Evolutionary conservation across 805 yeast species (phyloP).

Genomic region (Ogataea sp.): DNA sequence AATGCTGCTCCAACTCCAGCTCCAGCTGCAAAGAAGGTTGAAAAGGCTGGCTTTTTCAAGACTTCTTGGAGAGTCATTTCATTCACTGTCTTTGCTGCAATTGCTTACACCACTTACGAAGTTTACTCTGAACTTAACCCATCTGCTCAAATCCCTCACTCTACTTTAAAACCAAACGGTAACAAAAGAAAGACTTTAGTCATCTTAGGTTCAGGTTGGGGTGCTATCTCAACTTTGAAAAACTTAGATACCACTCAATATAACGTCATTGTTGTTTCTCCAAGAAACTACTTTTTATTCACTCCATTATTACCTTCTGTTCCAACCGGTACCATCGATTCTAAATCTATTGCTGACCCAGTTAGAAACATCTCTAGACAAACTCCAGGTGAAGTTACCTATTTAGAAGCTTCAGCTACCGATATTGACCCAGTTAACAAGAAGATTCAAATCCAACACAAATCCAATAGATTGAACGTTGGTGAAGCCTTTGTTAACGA

Average conservation of each 20-base stretch:
- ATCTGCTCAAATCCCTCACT: conserved; percentile 49
- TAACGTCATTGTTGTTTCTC: conserved; percentile 85
- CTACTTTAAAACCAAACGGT: conserved; percentile 37
- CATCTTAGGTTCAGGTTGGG: conserved; percentile 91
- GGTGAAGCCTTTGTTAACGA: conserved; percentile 45
- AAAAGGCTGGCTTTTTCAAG: conserved; percentile 23
- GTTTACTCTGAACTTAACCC: conserved; percentile 60
- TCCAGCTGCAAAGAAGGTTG: neutral
- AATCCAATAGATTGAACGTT: conserved; percentile 42
- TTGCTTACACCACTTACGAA: conserved; percentile 54
- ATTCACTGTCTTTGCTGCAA: conserved; percentile 39
- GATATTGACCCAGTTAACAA: conserved; percentile 69
- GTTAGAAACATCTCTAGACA: conserved; percentile 78
- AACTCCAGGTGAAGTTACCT: conserved; percentile 66
- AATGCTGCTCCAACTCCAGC: neutral
- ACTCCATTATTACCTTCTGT: conserved; percentile 94
- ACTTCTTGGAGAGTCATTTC: conserved; percentile 42
- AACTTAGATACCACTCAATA: conserved; percentile 78
- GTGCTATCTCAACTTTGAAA: conserved; percentile 77
- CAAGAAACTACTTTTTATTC: conserved; percentile 91
- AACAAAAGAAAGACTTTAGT: conserved; percentile 67
- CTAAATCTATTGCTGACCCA: conserved; percentile 90
- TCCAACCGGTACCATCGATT: conserved; percentile 88
- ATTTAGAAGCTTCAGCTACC: conserved; percentile 87
- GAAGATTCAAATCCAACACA: conserved; percentile 53